phyloP scores from a whole-genome alignment of 768 basidiomycete genomes.

The Lentinula edodes region DNA sequence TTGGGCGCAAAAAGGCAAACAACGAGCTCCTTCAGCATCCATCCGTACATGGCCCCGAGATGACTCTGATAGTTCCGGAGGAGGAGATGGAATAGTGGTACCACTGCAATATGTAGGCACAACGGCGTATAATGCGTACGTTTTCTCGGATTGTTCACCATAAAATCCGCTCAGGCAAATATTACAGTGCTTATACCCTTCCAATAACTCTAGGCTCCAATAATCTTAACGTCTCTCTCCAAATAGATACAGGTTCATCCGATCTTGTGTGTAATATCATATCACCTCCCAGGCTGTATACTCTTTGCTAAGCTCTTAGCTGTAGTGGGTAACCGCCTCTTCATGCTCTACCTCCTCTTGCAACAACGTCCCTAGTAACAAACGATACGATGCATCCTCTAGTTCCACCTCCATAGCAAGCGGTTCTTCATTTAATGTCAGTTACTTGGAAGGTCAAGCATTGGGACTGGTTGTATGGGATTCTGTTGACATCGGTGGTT shows the following conservation, averaged over 20 bases:
- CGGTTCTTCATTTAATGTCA: slow-evolving; percentile 38
- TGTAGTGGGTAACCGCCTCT: slow-evolving; percentile 70
- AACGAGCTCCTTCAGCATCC: neutral
- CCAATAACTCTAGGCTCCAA: slow-evolving; percentile 47
- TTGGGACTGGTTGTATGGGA: slow-evolving; percentile 71
- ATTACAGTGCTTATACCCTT: slow-evolving; percentile 58
- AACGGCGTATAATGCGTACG: slow-evolving; percentile 57
- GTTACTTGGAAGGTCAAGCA: slow-evolving; percentile 56
- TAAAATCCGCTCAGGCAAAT: neutral
- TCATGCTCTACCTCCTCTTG: slow-evolving; percentile 57
- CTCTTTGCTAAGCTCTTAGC: neutral
- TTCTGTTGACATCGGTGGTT: slow-evolving; percentile 54
- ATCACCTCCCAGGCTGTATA: neutral
- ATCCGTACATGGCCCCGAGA: neutral
- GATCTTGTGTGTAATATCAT: slow-evolving; percentile 47
- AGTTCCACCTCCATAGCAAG: slow-evolving; percentile 33
- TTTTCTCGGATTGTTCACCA: slow-evolving; percentile 13
- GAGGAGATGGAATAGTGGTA: slow-evolving; percentile 50
- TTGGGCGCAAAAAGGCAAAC: neutral
- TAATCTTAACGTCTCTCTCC: slow-evolving; percentile 50
- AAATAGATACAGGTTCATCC: slow-evolving; percentile 79
- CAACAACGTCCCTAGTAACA: slow-evolving; percentile 31
- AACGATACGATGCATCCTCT: slow-evolving; percentile 49
- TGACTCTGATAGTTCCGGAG: slow-evolving; percentile 29
- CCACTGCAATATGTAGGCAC: slow-evolving; percentile 49